These are phyloP conservation scores for Cadophora sp. DNA, from an alignment of 2,329 filamentous ascomycete species.

Conservation along the genomic window DNA sequence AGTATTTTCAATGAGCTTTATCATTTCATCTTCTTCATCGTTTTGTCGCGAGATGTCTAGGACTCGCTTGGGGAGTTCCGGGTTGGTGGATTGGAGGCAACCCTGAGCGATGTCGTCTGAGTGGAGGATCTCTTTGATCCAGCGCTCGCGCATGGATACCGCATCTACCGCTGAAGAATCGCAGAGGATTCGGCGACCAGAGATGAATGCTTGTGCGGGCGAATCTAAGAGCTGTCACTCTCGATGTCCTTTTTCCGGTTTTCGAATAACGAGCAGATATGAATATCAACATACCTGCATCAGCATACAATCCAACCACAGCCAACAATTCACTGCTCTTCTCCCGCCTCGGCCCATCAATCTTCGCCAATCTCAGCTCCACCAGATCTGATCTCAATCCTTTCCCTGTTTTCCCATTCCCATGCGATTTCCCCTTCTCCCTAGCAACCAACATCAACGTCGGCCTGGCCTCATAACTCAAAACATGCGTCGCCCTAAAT, in stretches of 20 bases:
- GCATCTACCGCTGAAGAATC: constrained; percentile 5
- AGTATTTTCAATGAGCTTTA: neutral
- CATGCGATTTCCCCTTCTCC: neutral
- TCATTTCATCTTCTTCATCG: neutral
- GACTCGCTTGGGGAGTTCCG: constrained; percentile 11
- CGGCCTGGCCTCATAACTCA: neutral
- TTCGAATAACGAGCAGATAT: neutral
- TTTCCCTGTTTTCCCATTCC: neutral
- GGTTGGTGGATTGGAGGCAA: neutral
- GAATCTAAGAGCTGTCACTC: neutral
- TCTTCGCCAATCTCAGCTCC: neutral
- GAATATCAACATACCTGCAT: neutral
- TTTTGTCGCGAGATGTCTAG: neutral
- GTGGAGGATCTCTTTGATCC: constrained; percentile 10
- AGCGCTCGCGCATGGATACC: constrained; percentile 1
- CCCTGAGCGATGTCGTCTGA: neutral
- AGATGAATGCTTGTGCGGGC: neutral
- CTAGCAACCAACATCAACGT: neutral
- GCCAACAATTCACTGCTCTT: constrained; percentile 6
- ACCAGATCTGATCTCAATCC: constrained; percentile 7
- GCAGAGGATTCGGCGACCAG: neutral
- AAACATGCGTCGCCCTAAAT: neutral
- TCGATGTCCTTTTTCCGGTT: too few relatives aligned
- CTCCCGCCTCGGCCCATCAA: neutral
- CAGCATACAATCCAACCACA: constrained; percentile 13